These are phyloP conservation scores for Psilocybe azurescens DNA, from an alignment of 768 basidiomycete species.

Conservation along the genomic window DNA sequence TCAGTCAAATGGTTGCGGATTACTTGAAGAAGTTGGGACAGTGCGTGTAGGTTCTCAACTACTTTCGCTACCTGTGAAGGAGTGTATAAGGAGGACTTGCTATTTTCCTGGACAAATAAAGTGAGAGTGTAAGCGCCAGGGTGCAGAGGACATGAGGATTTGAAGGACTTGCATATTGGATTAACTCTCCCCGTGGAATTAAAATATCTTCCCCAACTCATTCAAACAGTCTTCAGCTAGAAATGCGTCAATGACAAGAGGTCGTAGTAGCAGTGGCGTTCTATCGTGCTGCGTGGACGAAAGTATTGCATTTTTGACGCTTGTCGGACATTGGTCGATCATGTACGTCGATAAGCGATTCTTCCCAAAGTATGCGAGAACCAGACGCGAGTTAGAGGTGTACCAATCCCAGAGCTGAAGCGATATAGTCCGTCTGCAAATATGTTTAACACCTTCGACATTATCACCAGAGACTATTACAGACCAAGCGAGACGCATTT, in stretches of 20 bases:
- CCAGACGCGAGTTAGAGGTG: slow-evolving; percentile 3
- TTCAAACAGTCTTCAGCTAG: slow-evolving; percentile 10
- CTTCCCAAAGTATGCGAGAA: slow-evolving; percentile 5
- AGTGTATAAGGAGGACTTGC: background rate
- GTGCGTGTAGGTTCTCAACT: slow-evolving; percentile 13
- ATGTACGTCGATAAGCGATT: slow-evolving; percentile 2
- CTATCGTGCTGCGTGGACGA: background rate
- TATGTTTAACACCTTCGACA: background rate
- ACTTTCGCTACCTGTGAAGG: slow-evolving; percentile 1
- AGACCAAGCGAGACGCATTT: slow-evolving; percentile 1
- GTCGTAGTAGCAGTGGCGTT: slow-evolving; percentile 9
- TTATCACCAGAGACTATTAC: background rate
- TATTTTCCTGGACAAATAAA: background rate
- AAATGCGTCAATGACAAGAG: slow-evolving; percentile 19
- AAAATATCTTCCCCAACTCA: slow-evolving; percentile 1
- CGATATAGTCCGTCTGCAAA: slow-evolving; percentile 11
- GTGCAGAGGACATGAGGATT: background rate
- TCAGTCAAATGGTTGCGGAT: slow-evolving; percentile 18
- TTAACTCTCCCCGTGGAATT: slow-evolving; percentile 6
- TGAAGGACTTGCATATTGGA: slow-evolving; percentile 11
- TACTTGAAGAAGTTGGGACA: slow-evolving; percentile 17
- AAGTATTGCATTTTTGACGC: background rate
- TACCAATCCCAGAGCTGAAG: background rate
- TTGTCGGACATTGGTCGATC: slow-evolving; percentile 1
- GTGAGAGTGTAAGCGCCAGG: background rate